Base-by-base conservation (phyloP, 2,329 filamentous ascomycete species). In the Ophiostoma angusticollis region DNA sequence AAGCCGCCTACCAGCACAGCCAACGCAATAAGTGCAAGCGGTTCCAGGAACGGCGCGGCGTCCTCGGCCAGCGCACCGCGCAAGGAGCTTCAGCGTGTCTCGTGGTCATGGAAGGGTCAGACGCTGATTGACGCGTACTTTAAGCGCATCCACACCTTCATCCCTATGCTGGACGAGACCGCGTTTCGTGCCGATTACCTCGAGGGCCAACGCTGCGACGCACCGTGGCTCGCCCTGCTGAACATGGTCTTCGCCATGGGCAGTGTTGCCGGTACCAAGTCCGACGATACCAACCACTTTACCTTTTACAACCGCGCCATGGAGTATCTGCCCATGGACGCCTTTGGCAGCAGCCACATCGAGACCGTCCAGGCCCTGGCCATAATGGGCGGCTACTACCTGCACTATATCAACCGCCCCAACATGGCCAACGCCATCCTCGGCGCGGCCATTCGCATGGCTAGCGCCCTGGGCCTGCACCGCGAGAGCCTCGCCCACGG, bases 191-290 rank as follows among this genome's bases (percentile, higher is more conserved):
- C 74, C 9, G 73, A 74, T 37, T 80, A 78, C 48, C 61, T 76
- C 13, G 67, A 71, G 42, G 72, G 72, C 9, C 70, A 74, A 46
- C 65, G 78, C 14, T 74, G 66, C 43, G 80, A 85, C 53, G 65
- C 72, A 1, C 69, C 78, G 16, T 86, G 81, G 81, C 64, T 84
- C 14, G 75, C 77, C 8, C 59, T 86, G 6, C 61, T 84, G 16
- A 85, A 86, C 54, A 82, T 82, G 62, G 79, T 86, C 5, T 79
- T 84, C 47, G 79, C 80, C 5, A 72, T 85, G 61, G 81, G 81
- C 12, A 81, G 76, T 49, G 75, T 86, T 35, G 78, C 72, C 2
- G 75, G 76, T 25, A 74, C 72, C 46, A 79, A 70, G 49, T 68
- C 67, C 1, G 66, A 78, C 29, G 78, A 83, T 52, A 71, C 74